Evolutionary conservation across 2,329 filamentous ascomycete species (phyloP).

Genomic region (Ophiosphaerella narmari): DNA sequence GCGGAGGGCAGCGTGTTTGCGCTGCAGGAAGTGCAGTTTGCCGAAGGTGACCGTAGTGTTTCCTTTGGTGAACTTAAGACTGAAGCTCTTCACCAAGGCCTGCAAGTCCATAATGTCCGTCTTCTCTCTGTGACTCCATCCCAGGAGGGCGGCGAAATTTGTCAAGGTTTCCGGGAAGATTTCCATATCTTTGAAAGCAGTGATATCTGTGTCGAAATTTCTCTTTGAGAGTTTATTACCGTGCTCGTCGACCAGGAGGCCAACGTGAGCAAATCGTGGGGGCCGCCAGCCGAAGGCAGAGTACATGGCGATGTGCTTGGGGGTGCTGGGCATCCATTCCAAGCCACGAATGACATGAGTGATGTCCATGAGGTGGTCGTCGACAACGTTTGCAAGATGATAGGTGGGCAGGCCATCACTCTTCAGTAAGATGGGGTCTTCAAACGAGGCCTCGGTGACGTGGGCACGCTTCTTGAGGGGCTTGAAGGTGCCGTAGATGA

Average conservation of each 20-base stretch:
- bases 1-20: conserved; percentile 63
- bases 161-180: conserved; percentile 67
- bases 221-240: conserved; percentile 74
- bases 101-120: conserved; percentile 74
- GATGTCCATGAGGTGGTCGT: conserved; percentile 93
- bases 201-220: conserved; percentile 68
- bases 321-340: conserved; percentile 97
- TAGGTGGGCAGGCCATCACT: conserved; percentile 93
- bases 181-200: conserved; percentile 61
- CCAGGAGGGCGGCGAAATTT: conserved; percentile 85
- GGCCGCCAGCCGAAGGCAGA: conserved; percentile 55
- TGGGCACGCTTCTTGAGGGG: conserved; percentile 45
- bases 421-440: conserved; percentile 90
- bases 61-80: conserved; percentile 86
- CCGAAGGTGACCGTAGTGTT: conserved; percentile 81
- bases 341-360: conserved; percentile 93
- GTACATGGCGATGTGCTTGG: conserved; percentile 68
- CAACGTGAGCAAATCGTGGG: conserved; percentile 55
- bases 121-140: conserved; percentile 73
- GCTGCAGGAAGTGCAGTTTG: conserved; percentile 82
- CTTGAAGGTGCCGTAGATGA: conserved; percentile 70
- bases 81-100: conserved; percentile 75
- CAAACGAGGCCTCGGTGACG: conserved; percentile 56
- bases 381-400: conserved; percentile 95
- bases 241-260: conserved; percentile 53